Base-by-base conservation (phyloP, 169 alveolate genomes). In the Theileria luwenshuni region DNA sequence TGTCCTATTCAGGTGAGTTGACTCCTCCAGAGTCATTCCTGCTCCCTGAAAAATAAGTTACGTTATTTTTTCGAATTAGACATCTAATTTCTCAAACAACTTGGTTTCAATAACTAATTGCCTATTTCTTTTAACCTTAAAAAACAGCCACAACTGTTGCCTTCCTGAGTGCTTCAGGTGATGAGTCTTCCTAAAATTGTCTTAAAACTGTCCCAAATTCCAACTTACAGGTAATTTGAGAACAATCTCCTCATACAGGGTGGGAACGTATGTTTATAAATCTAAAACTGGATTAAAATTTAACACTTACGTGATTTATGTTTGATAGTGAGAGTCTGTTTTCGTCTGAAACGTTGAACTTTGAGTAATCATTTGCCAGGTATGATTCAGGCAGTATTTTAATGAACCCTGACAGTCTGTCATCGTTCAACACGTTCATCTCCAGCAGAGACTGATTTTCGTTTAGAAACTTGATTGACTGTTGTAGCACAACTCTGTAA, bases 191-290 rank as follows among this genome's bases (percentile, higher is more conserved):
- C 76, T 68, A 28, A 17, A 51, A 0, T 13, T 47, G 47, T 45
- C n/a, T 51, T 28, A 61, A 1, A n/a, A 8, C 1, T 63, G 32
- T 15, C 19, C 38, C 47, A 5, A 17, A 62, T 35, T 32, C 17
- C 21, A 62, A 89, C 95, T 80, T 84, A 84, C 85, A 84, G 38
- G 80, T 86, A 90, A 73, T 88, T 83, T 65, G 83, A 92, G 73
- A 85, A 93, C 58, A 93, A 79, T 62, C 95, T 90, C 42, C 96
- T 91, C 97, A 93, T 93, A 84, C 97, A 93, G 17, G 96, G 95
- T 25, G 97, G 97, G 61, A 93, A 93, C n/a, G 97, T 90, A 51
- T 62, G 77, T 76, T 73, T 68, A 77, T 81, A 93, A 19, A 92
- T 76, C 76, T 76, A 79, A 48, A 85, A 74, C 21, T 83, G 47